These are phyloP conservation scores for Macrolepiota fuliginosa DNA, from an alignment of 768 basidiomycete genomes.

Conservation along the genomic window DNA sequence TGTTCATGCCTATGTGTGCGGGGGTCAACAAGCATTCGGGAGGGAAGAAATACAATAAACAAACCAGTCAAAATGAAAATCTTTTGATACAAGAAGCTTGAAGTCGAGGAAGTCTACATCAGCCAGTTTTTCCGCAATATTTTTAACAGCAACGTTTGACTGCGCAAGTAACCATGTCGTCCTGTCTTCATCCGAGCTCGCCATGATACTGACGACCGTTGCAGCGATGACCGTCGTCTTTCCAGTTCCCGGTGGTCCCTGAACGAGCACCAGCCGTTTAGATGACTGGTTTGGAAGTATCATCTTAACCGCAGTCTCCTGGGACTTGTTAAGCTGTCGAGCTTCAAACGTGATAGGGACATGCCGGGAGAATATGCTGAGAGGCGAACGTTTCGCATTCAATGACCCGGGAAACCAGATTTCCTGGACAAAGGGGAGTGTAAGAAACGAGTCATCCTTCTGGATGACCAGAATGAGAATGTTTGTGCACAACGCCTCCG, in stretches of 20 bases:
- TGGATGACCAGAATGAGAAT: constrained; percentile 30
- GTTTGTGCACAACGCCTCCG: constrained; percentile 32
- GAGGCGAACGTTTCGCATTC: constrained; percentile 12
- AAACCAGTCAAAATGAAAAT: constrained; percentile 66
- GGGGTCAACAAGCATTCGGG: neutral
- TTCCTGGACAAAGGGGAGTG: constrained; percentile 30
- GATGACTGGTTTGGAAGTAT: constrained; percentile 31
- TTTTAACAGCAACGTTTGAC: constrained; percentile 78
- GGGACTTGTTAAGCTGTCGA: constrained; percentile 32
- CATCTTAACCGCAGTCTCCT: constrained; percentile 28
- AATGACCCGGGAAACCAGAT: constrained; percentile 29
- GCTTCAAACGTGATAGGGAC: constrained; percentile 12
- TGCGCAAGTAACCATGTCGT: constrained; percentile 70
- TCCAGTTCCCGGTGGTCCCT: constrained; percentile 63
- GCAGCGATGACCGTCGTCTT: constrained; percentile 64
- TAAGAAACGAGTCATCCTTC: constrained; percentile 22
- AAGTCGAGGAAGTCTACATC: constrained; percentile 44
- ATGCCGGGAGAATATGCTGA: neutral
- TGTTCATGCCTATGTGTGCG: constrained; percentile 63
- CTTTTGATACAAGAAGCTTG: constrained; percentile 61
- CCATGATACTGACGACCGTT: constrained; percentile 34
- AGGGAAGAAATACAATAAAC: constrained; percentile 12
- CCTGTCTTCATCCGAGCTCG: constrained; percentile 19
- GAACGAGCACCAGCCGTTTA: constrained; percentile 32
- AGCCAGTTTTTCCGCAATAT: constrained; percentile 71